Conservation (phyloP, 805 yeast species). For the Candida michaelii region DNA sequence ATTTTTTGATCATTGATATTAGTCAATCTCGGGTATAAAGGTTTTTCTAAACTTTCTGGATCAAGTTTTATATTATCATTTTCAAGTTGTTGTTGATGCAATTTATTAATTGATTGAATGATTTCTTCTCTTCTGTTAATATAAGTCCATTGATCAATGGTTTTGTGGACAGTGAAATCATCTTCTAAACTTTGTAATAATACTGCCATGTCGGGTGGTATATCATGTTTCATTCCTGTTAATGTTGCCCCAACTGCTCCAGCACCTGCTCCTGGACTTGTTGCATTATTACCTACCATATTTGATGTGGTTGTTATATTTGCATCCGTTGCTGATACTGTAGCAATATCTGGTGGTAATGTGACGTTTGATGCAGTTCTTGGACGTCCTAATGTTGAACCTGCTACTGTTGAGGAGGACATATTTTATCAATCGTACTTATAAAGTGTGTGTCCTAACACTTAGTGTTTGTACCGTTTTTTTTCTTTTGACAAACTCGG, state of each 20-base stretch:
- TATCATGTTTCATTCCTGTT: slow-evolving; percentile 28
- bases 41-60: slow-evolving; percentile 48
- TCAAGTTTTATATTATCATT: slow-evolving; percentile 24
- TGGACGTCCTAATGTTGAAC: slow-evolving; percentile 18
- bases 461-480: slow-evolving; percentile 4
- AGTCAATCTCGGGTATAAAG: slow-evolving; percentile 55
- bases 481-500: background rate
- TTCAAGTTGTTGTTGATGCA: slow-evolving; percentile 34
- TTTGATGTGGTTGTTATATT: slow-evolving; percentile 18
- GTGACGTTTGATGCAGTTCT: slow-evolving; percentile 18
- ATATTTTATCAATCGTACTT: background rate
- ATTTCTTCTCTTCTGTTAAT: slow-evolving; percentile 46
- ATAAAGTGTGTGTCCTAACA: background rate
- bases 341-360: slow-evolving; percentile 21
- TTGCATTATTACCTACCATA: slow-evolving; percentile 11
- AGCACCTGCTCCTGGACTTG: background rate
- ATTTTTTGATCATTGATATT: slow-evolving; percentile 16
- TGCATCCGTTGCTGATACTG: slow-evolving; percentile 25
- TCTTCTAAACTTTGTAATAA: slow-evolving; percentile 42
- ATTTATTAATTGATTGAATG: slow-evolving; percentile 34
- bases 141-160: slow-evolving; percentile 48
- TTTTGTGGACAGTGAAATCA: slow-evolving; percentile 39
- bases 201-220: slow-evolving; percentile 46
- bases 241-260: slow-evolving; percentile 15
- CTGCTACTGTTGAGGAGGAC: slow-evolving; percentile 16